phyloP scores from a whole-genome alignment of 1,284 basidiomycete species.

The Cutaneotrichosporon sp. region DNA sequence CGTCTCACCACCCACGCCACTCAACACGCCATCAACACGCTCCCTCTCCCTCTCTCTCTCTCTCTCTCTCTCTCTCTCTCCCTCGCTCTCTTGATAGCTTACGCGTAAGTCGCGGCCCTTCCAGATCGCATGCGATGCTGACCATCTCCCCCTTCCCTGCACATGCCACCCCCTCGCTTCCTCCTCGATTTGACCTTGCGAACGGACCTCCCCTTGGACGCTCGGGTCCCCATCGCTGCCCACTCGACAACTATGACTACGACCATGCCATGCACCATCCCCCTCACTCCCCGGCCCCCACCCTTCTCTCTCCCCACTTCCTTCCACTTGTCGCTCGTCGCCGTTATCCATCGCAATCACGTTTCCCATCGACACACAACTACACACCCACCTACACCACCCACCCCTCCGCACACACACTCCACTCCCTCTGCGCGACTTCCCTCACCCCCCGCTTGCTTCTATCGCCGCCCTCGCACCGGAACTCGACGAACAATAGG shows the following conservation, averaged over 20 bases:
- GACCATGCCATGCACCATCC: not conserved
- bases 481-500: slow-evolving; percentile 3
- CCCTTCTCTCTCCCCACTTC: not conserved
- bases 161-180: not conserved
- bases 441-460: not conserved
- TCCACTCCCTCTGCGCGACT: no score
- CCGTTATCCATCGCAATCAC: not conserved
- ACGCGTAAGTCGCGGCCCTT: not conserved
- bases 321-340: not conserved
- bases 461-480: not conserved
- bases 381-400: not conserved
- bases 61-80: no score
- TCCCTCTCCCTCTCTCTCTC: not conserved
- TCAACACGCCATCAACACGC: not conserved
- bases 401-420: not conserved
- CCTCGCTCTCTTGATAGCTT: not conserved
- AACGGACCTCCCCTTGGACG: not conserved
- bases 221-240: not conserved
- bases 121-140: not conserved
- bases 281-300: no score
- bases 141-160: not conserved
- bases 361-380: no score
- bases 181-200: not conserved
- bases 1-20: not conserved
- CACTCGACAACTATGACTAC: not conserved